Evolutionary conservation across 2,329 filamentous ascomycete genomes (phyloP), one percentile per base, ranked within the genome.

Genomic region (Colletotrichum plurivorum): DNA sequence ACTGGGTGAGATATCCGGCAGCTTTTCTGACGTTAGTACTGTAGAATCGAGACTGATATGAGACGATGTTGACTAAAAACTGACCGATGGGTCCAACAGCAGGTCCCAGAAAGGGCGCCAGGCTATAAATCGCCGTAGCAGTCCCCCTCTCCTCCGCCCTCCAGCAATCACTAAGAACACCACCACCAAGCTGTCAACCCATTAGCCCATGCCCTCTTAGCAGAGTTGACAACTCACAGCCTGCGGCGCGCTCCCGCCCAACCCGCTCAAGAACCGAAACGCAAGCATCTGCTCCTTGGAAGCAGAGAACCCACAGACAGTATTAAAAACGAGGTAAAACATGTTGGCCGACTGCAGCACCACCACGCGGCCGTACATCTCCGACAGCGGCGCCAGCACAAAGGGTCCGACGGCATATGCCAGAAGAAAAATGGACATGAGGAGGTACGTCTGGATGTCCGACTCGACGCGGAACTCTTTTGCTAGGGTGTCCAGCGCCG

Each of bases 381-480:
- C 87, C 13, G 82, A 85, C 16, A 88, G 66, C 0, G 88, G 87
- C 0, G 83, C 85, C 22, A 86, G 80, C 13, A 88, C 65, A 12
- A 88, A 81, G 0, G 87, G 86, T 0, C 86, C 87, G 27, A 88
- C 79, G 12, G 84, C 85, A 53, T 86, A 86, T 59, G 88, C 88
- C 0, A 90, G 82, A 4, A 92, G 82, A 75, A 89, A 89, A 45
- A 92, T 84, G 1, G 88, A 89, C 60, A 90, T 82, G 71, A 88
- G 82, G 56, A 91, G 85, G 5, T 46, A 88, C 63, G 75, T 84
- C 49, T 83, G 76, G 31, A 87, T 79, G 5, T 74, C 78, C 8
- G 79, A 79, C 1, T 74, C 75, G 57, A 87, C 83, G 25, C 81
- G 66, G 41, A 88, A 78, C 16, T 88, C 84, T 1, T 76, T 73